These are phyloP conservation scores for Wallemia ichthyophaga DNA, from an alignment of 1,284 basidiomycete genomes.

Conservation along the genomic window DNA sequence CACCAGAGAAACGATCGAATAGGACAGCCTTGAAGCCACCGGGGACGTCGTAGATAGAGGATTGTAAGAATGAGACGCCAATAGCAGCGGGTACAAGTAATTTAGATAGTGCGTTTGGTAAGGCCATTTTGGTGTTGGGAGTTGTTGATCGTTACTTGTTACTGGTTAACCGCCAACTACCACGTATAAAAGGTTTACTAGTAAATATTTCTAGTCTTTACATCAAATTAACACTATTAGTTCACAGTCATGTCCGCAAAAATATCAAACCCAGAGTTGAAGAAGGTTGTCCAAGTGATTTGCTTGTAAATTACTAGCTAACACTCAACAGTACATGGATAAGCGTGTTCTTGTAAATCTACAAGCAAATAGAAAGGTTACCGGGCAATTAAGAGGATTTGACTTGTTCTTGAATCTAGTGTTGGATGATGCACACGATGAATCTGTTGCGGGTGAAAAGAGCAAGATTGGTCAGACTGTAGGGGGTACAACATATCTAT, in stretches of 20 bases:
- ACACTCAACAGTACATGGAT: slow-evolving; percentile 61
- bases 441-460: slow-evolving; percentile 63
- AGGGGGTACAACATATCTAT: no score
- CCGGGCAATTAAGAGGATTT: slow-evolving; percentile 81
- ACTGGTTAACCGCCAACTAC: no score
- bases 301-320: background rate
- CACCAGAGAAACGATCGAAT: slow-evolving; percentile 92
- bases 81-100: slow-evolving; percentile 39
- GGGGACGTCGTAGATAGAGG: slow-evolving; percentile 61
- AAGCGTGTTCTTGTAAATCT: slow-evolving; percentile 82
- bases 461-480: slow-evolving; percentile 69
- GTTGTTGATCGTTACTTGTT: no score
- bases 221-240: no score
- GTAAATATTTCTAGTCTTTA: no score
- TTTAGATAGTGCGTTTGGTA: background rate
- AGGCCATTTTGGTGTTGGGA: background rate
- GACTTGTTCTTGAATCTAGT: slow-evolving; percentile 98
- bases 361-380: slow-evolving; percentile 84
- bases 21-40: slow-evolving; percentile 86
- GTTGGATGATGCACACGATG: slow-evolving; percentile 79
- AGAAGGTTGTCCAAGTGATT: background rate
- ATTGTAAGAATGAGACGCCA: slow-evolving; percentile 32
- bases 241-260: background rate
- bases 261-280: slow-evolving; percentile 1
- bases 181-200: background rate